Conservation (phyloP, 148 eudicot species). For the Pouteria glomerata region DNA sequence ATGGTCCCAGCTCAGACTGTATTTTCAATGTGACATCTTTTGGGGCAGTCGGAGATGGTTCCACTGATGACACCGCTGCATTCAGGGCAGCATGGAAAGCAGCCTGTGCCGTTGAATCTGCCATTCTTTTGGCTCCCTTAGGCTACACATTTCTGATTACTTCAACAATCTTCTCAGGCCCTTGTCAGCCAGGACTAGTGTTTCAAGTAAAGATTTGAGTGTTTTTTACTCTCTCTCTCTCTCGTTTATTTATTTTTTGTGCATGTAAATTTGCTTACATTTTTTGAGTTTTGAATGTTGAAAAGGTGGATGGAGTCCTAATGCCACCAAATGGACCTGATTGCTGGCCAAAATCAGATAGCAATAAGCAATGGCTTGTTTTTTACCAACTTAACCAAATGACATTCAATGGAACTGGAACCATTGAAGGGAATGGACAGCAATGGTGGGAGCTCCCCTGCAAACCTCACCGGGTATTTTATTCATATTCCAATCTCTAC, state of each 20-base stretch:
- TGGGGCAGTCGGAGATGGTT: slow-evolving; percentile 85
- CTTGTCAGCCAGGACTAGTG: slow-evolving; percentile 76
- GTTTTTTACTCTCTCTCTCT: background rate
- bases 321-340: slow-evolving; percentile 93
- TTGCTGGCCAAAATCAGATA: slow-evolving; percentile 83
- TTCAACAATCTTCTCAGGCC: slow-evolving; percentile 84
- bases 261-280: background rate
- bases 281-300: background rate
- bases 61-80: slow-evolving; percentile 66
- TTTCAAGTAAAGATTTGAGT: slow-evolving; percentile 47
- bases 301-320: slow-evolving; percentile 71
- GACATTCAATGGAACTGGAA: slow-evolving; percentile 72
- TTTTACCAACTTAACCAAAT: slow-evolving; percentile 63
- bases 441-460: slow-evolving; percentile 99
- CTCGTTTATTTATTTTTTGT: too few relatives aligned
- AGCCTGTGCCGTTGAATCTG: slow-evolving; percentile 71
- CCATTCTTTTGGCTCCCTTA: slow-evolving; percentile 50
- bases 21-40: slow-evolving; percentile 59
- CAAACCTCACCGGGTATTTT: slow-evolving; percentile 85
- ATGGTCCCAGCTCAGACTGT: slow-evolving; percentile 35
- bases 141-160: slow-evolving; percentile 52
- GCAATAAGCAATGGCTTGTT: slow-evolving; percentile 84
- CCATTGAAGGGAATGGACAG: slow-evolving; percentile 84
- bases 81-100: slow-evolving; percentile 80
- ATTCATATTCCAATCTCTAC: background rate